phyloP scores from a whole-genome alignment of 805 yeast genomes.

The Yarrowia porcina region DNA sequence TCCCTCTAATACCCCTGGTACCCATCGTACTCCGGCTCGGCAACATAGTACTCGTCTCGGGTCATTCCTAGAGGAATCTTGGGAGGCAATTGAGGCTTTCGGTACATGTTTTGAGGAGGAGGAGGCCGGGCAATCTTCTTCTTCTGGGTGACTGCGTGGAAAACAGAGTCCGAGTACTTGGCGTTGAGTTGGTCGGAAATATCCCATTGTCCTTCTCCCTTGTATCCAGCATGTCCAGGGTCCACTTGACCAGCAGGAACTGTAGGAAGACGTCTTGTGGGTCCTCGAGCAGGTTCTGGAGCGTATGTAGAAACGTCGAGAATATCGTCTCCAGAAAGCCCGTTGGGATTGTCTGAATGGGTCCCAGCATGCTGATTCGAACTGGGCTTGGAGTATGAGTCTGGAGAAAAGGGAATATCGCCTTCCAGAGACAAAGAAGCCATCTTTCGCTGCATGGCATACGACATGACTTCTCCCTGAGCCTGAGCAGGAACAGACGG shows the following conservation, averaged over 20 bases:
- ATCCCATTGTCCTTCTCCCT: conserved; percentile 36
- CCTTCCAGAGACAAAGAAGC: conserved; percentile 6
- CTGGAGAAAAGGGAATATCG: conserved; percentile 32
- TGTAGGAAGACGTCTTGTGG: conserved; percentile 25
- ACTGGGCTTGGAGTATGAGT: conserved; percentile 27
- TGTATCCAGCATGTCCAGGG: conserved; percentile 32
- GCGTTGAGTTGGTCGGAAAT: conserved; percentile 38
- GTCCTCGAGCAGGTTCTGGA: conserved; percentile 32
- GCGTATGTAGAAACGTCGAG: conserved; percentile 32
- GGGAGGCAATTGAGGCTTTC: conserved; percentile 31
- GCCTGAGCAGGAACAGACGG: background rate
- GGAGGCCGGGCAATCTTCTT: conserved; percentile 1
- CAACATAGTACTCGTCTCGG: conserved; percentile 30
- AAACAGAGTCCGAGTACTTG: conserved; percentile 39
- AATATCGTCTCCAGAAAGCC: conserved; percentile 26
- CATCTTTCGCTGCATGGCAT: conserved; percentile 20
- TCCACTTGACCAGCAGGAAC: conserved; percentile 30
- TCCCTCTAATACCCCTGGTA: background rate
- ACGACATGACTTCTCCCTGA: background rate
- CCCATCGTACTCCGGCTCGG: conserved; percentile 6
- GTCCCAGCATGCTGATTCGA: background rate
- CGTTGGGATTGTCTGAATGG: background rate
- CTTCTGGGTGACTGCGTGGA: conserved; percentile 29
- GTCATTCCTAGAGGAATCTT: conserved; percentile 35
- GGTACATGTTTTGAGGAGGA: conserved; percentile 24